Evolutionary conservation across 225 moss, liverwort and hornwort species (phyloP), one percentile per base, ranked within the genome.

Genomic region (Pseudoscleropodium purum): DNA sequence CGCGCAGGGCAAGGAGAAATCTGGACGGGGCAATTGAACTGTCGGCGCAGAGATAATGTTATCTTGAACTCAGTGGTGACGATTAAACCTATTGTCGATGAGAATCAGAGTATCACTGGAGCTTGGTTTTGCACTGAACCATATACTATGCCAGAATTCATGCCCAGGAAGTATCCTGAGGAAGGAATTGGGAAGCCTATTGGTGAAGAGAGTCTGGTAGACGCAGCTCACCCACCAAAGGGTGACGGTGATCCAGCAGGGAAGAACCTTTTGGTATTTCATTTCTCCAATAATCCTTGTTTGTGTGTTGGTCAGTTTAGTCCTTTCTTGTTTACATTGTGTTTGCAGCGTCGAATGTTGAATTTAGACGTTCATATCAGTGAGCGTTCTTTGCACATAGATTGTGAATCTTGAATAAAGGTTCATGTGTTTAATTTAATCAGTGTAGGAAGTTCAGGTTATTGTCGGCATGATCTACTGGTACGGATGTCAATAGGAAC

Each of bases 1-100:
- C 95, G 91, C 34, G 94, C 93, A 29, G 93, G 89, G 34, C 88
- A 93, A 84, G 97, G 97, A n/a, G 98, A 96, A 84, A 70, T 94
- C 23, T 96, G 96, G 98, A 91, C 94, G 27, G 95, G 95, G 36
- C 94, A 89, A 60, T 90, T 93, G 84, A 91, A 88, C n/a, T 96
- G 96, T 83, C 85, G 94, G 24, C 97, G 98, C 64, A 96, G 92
- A 29, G 97, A 97, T 91, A 94, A 95, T 84, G 95, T 93, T 63
- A 83, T 94, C 15, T 90, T 96, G 85, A 92, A 91, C 65, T 88
- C 96, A 1, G 94, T 93, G 89, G 92, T 94, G 81, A 95, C 95
- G 15, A 88, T 96, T 61, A 97, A 93, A 49, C 96, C 96, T 61
- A 90, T 94, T 36, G 89, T 95, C 12, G 98, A 97, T 86, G 91